A percentile compares a stretch with the other conserved stretches of the same genome.
phyloP scores from a whole-genome alignment of 2,329 filamentous ascomycete genomes.

The Triangularia verruculosa region DNA sequence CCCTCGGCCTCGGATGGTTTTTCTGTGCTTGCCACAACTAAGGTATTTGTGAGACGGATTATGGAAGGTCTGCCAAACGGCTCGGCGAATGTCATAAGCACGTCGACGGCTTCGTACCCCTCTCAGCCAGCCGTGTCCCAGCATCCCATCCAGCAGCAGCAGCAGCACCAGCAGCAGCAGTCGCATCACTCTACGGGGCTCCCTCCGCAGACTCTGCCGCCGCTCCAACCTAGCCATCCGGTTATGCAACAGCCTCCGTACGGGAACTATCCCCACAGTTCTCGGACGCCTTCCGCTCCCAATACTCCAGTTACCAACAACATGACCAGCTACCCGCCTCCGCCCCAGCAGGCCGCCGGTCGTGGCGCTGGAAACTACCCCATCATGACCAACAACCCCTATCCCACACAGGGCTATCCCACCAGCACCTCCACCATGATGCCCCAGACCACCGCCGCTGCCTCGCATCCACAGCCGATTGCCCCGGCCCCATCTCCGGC shows the following conservation, averaged over 20 bases:
- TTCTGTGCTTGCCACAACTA: slow-evolving; percentile 29
- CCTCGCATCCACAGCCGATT: slow-evolving; percentile 72
- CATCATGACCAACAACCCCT: slow-evolving; percentile 52
- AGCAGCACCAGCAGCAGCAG: slow-evolving; percentile 15
- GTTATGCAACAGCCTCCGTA: slow-evolving; percentile 52
- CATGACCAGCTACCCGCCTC: slow-evolving; percentile 53
- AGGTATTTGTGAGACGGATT: slow-evolving; percentile 41
- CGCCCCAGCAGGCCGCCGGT: slow-evolving; percentile 43
- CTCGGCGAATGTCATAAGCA: slow-evolving; percentile 56
- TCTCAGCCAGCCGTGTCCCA: slow-evolving; percentile 51
- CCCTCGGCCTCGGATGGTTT: slow-evolving; percentile 28
- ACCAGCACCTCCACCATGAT: slow-evolving; percentile 57
- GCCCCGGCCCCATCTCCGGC: slow-evolving; percentile 64
- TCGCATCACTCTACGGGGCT: slow-evolving; percentile 40
- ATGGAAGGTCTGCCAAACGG: slow-evolving; percentile 54
- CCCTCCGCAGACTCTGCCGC: slow-evolving; percentile 54
- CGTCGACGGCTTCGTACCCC: slow-evolving; percentile 45
- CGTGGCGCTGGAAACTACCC: slow-evolving; percentile 49
- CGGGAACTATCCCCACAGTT: slow-evolving; percentile 59
- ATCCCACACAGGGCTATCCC: slow-evolving; percentile 55
- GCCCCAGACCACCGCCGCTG: slow-evolving; percentile 62
- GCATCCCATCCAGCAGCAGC: slow-evolving; percentile 37
- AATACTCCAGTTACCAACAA: slow-evolving; percentile 56
- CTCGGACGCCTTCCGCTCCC: slow-evolving; percentile 60
- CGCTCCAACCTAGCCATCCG: slow-evolving; percentile 47